Conservation (phyloP, 768 basidiomycete species). For the Boletus subparvulus region DNA sequence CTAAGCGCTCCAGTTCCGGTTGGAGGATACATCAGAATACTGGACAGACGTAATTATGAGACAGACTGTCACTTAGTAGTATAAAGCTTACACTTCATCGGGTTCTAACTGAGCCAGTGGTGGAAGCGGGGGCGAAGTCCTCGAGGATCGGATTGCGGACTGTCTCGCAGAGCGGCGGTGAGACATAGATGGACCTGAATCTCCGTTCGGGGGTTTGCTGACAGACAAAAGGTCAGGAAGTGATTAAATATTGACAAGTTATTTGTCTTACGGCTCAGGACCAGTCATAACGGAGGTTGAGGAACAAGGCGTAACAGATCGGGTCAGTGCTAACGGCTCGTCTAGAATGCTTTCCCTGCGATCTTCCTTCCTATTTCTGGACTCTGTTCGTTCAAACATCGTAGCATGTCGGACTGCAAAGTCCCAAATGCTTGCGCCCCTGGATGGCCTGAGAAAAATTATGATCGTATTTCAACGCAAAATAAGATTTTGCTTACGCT, state of each 20-base stretch:
- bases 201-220: constrained; percentile 13
- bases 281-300: constrained; percentile 14
- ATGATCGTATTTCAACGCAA: not conserved
- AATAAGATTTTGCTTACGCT: constrained; percentile 12
- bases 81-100: constrained; percentile 60
- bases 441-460: constrained; percentile 14
- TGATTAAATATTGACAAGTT: not conserved
- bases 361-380: constrained; percentile 1
- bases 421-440: constrained; percentile 19
- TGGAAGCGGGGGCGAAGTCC: constrained; percentile 31
- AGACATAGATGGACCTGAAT: constrained; percentile 3
- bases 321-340: not conserved
- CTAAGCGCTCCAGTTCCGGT: constrained; percentile 72
- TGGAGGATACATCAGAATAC: constrained; percentile 76
- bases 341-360: not conserved
- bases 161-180: constrained; percentile 40
- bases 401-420: not conserved
- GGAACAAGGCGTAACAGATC: constrained; percentile 20
- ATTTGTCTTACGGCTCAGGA: constrained; percentile 18
- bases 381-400: constrained; percentile 17
- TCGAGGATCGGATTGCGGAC: constrained; percentile 22
- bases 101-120: constrained; percentile 38
- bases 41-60: constrained; percentile 29
- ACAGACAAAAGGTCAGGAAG: not conserved
- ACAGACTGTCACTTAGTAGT: not conserved